These are phyloP conservation scores for Coemansia sp. DNA, from an alignment of 192 early-diverging fungal genomes.

Conservation along the genomic window DNA sequence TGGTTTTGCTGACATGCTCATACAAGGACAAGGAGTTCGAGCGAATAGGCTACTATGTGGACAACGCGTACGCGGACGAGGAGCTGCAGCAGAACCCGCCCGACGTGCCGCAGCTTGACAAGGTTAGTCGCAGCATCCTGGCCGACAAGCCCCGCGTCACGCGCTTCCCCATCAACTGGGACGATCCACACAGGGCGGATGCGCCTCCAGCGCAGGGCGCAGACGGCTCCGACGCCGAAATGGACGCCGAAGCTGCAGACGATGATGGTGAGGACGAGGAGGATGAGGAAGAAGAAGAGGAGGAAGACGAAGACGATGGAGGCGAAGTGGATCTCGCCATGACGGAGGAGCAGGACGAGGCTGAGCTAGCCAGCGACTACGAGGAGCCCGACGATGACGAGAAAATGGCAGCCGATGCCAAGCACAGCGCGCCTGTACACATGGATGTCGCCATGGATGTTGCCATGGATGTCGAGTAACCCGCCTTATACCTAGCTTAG, in stretches of 20 bases:
- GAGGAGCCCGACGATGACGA: conserved; percentile 24
- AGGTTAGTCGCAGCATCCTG: conserved; percentile 82
- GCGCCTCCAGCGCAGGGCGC: conserved; percentile 28
- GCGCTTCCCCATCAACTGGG: conserved; percentile 77
- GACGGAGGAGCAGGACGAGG: conserved; percentile 20
- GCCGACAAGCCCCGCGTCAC: conserved; percentile 95
- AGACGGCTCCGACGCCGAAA: conserved; percentile 24
- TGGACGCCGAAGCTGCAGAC: conserved; percentile 20
- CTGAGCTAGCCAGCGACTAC: conserved; percentile 21
- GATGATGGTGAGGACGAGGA: conserved; percentile 20
- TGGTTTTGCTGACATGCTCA: conserved; percentile 85
- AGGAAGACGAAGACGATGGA: conserved; percentile 29
- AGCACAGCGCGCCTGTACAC: neutral
- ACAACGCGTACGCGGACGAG: conserved; percentile 92
- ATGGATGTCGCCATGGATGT: neutral
- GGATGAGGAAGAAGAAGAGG: conserved; percentile 19
- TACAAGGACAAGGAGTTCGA: conserved; percentile 94
- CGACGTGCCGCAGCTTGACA: conserved; percentile 65
- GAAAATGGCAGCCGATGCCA: conserved; percentile 16
- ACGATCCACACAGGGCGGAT: conserved; percentile 44
- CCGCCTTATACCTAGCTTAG: too few species aligned
- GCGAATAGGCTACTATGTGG: conserved; percentile 96
- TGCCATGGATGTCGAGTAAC: conserved; percentile 36
- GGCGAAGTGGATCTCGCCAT: conserved; percentile 14
- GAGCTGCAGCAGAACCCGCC: conserved; percentile 79